Evolutionary conservation across 2,329 filamentous ascomycete species (phyloP).

Genomic region (Nemania bipapillata): DNA sequence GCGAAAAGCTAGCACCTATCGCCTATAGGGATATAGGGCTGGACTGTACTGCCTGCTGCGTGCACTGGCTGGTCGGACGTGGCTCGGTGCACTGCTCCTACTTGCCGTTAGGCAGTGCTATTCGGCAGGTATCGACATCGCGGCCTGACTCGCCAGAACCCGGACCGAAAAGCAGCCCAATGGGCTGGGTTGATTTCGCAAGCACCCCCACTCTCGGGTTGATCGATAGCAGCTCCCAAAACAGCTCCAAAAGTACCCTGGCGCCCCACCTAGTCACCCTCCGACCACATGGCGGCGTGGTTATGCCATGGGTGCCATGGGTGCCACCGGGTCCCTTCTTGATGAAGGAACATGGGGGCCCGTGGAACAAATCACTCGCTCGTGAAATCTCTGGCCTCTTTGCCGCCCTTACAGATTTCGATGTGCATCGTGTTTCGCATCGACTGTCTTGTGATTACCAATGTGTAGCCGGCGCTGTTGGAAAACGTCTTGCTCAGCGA

Average conservation of each 20-base stretch:
- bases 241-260: slow-evolving; percentile 42
- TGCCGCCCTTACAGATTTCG: slow-evolving; percentile 31
- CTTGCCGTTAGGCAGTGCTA: slow-evolving; percentile 34
- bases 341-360: slow-evolving; percentile 42
- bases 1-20: slow-evolving; percentile 20
- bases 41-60: slow-evolving; percentile 19
- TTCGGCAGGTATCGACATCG: slow-evolving; percentile 48
- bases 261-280: slow-evolving; percentile 45
- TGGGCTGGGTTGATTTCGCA: slow-evolving; percentile 43
- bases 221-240: slow-evolving; percentile 45
- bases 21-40: slow-evolving; percentile 15
- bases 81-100: slow-evolving; percentile 42
- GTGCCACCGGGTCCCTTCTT: slow-evolving; percentile 38
- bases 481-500: slow-evolving; percentile 23
- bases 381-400: slow-evolving; percentile 46
- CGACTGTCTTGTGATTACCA: slow-evolving; percentile 20
- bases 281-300: slow-evolving; percentile 49
- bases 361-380: slow-evolving; percentile 40
- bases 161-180: slow-evolving; percentile 49
- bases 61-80: slow-evolving; percentile 31
- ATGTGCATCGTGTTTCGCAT: slow-evolving; percentile 26
- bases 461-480: slow-evolving; percentile 27
- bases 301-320: slow-evolving; percentile 46
- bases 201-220: slow-evolving; percentile 45
- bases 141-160: slow-evolving; percentile 49